Evolutionary conservation across 805 yeast species (phyloP).

Genomic region (Wickerhamiella brachini): DNA sequence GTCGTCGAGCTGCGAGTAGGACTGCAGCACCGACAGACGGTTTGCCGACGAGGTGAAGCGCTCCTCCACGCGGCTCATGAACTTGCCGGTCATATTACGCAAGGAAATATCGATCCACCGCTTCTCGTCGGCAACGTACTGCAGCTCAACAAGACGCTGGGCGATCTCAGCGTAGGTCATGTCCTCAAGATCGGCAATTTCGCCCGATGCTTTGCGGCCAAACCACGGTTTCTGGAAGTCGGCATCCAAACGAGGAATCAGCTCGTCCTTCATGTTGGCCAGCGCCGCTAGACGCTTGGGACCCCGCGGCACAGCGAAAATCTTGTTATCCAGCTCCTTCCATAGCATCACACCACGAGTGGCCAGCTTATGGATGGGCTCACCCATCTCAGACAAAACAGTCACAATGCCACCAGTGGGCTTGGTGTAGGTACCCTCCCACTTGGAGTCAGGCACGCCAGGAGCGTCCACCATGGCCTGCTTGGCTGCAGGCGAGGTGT

Average conservation of each 20-base stretch:
- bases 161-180: slow-evolving; percentile 94
- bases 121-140: slow-evolving; percentile 62
- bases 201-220: slow-evolving; percentile 55
- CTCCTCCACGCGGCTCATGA: slow-evolving; percentile 91
- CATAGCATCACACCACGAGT: slow-evolving; percentile 95
- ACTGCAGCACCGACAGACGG: slow-evolving; percentile 54
- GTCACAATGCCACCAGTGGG: slow-evolving; percentile 96
- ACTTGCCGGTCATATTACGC: slow-evolving; percentile 76
- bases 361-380: slow-evolving; percentile 96
- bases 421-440: slow-evolving; percentile 91
- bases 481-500: slow-evolving; percentile 88
- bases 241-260: slow-evolving; percentile 72
- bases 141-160: slow-evolving; percentile 70
- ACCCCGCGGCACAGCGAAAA: slow-evolving; percentile 81
- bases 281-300: slow-evolving; percentile 67
- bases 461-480: slow-evolving; percentile 77
- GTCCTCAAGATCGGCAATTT: slow-evolving; percentile 81
- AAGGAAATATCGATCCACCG: slow-evolving; percentile 83
- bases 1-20: slow-evolving; percentile 42
- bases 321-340: slow-evolving; percentile 93
- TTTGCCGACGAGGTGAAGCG: slow-evolving; percentile 52
- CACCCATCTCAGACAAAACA: slow-evolving; percentile 98
- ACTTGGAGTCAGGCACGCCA: slow-evolving; percentile 76
- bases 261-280: slow-evolving; percentile 70
- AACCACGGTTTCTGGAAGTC: slow-evolving; percentile 99